Evolutionary conservation across 768 basidiomycete genomes (phyloP).

Genomic region (Mycena rebaudengoi): DNA sequence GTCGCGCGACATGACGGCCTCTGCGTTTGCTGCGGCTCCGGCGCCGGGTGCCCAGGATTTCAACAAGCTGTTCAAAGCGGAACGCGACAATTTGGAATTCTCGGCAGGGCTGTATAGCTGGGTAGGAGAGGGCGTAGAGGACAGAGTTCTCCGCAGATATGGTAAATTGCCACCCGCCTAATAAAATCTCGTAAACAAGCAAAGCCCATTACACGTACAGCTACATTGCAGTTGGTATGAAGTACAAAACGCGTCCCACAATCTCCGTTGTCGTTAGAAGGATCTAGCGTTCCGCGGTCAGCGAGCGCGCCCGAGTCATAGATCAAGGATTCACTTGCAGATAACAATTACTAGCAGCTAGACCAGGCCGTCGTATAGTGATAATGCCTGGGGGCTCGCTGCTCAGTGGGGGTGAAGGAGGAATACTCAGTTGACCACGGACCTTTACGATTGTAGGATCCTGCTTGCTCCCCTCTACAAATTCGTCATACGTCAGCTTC

Average conservation of each 20-base stretch:
- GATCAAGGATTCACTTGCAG: constrained; percentile 9
- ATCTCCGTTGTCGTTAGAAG: constrained; percentile 23
- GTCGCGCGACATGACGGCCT: constrained; percentile 74
- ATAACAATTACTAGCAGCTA: constrained; percentile 44
- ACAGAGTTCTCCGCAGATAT: constrained; percentile 79
- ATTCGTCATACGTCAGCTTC: constrained; percentile 93
- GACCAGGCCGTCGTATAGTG: constrained; percentile 94
- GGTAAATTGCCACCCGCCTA: constrained; percentile 52
- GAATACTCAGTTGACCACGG: constrained; percentile 26
- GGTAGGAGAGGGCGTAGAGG: constrained; percentile 84
- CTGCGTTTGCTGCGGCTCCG: constrained; percentile 69
- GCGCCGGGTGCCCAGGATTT: constrained; percentile 79
- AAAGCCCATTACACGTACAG: constrained; percentile 34
- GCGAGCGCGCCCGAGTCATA: constrained; percentile 11
- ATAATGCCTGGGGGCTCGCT: constrained; percentile 72
- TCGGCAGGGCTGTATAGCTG: constrained; percentile 87
- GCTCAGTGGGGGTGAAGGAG: neutral
- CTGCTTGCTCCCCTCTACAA: constrained; percentile 97
- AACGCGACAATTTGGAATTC: constrained; percentile 92
- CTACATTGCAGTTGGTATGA: constrained; percentile 38
- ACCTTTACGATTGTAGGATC: constrained; percentile 99
- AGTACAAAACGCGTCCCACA: constrained; percentile 21
- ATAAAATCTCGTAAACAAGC: constrained; percentile 7
- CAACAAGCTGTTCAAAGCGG: constrained; percentile 88
- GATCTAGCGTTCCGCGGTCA: constrained; percentile 15